phyloP scores from a whole-genome alignment of 2,329 filamentous ascomycete species.

The Aureobasidium sp. region DNA sequence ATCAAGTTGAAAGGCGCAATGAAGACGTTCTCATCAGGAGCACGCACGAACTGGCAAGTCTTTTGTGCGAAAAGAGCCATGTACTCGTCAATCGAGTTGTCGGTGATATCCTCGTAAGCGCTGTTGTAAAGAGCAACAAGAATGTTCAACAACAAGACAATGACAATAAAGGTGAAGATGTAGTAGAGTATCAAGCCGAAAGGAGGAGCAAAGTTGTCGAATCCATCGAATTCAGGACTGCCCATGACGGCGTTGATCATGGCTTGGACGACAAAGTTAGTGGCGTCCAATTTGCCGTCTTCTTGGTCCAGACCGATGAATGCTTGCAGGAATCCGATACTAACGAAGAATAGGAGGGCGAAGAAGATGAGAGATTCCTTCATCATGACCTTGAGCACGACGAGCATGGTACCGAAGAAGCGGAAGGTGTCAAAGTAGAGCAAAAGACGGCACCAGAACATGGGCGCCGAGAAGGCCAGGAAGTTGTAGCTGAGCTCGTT shows the following conservation, averaged over 20 bases:
- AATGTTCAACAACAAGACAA: conserved; percentile 89
- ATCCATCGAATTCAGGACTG: conserved; percentile 79
- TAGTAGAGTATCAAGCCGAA: conserved; percentile 97
- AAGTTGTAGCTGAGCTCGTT: conserved; percentile 90
- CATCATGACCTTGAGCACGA: conserved; percentile 72
- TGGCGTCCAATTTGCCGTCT: conserved; percentile 56
- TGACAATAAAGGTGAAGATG: conserved; percentile 93
- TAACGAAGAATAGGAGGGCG: conserved; percentile 73
- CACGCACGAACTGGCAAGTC: conserved; percentile 93
- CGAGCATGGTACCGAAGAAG: conserved; percentile 97
- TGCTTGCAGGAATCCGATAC: conserved; percentile 82
- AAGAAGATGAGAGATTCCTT: conserved; percentile 85
- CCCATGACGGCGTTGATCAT: conserved; percentile 91
- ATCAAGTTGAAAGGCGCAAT: conserved; percentile 93
- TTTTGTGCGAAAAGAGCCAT: conserved; percentile 88
- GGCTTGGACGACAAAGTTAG: conserved; percentile 64
- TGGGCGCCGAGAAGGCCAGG: conserved; percentile 81
- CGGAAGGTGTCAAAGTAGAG: conserved; percentile 88
- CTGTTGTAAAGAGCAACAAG: conserved; percentile 96
- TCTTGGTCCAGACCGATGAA: conserved; percentile 87
- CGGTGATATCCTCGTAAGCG: conserved; percentile 89
- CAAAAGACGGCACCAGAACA: conserved; percentile 93
- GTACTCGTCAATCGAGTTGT: conserved; percentile 90
- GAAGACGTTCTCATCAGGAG: conserved; percentile 96
- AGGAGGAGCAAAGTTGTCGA: conserved; percentile 83